Evolutionary conservation across 768 basidiomycete species (phyloP).

Genomic region (Amanita pallidorosea): DNA sequence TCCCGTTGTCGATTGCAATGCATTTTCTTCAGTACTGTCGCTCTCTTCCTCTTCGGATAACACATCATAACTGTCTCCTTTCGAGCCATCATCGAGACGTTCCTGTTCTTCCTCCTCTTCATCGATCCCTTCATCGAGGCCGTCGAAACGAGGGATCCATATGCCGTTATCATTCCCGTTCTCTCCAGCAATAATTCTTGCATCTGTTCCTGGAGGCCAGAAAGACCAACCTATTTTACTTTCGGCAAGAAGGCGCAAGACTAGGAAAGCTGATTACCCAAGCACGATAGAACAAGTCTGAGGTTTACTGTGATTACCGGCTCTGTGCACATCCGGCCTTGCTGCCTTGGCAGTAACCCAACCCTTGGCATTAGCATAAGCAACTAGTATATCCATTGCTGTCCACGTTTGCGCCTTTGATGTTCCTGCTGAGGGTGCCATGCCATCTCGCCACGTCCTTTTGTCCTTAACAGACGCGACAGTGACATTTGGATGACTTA

Average conservation of each 20-base stretch:
- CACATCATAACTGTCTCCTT: conserved; percentile 18
- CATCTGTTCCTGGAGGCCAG: conserved; percentile 52
- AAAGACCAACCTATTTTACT: conserved; percentile 78
- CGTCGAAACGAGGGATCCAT: conserved; percentile 38
- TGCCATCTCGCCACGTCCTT: conserved; percentile 66
- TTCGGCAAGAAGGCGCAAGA: conserved; percentile 76
- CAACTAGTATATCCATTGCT: conserved; percentile 73
- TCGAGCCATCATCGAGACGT: conserved; percentile 10
- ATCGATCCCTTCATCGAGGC: conserved; percentile 15
- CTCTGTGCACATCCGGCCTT: conserved; percentile 77
- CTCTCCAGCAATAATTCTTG: conserved; percentile 15
- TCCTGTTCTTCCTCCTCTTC: conserved; percentile 13
- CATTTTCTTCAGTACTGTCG: conserved; percentile 12
- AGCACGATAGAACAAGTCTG: neutral
- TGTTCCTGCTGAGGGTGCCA: conserved; percentile 15
- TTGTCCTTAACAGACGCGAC: conserved; percentile 42
- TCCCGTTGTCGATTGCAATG: conserved; percentile 3
- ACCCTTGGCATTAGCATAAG: conserved; percentile 67
- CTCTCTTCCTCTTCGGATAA: conserved; percentile 18
- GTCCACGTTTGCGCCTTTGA: conserved; percentile 49
- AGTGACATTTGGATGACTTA: conserved; percentile 39
- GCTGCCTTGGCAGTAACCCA: conserved; percentile 91
- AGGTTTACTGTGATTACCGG: conserved; percentile 78
- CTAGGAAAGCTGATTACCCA: conserved; percentile 24
- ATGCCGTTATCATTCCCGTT: conserved; percentile 34